phyloP scores from a whole-genome alignment of 352 stramenopile species.

The Globisporangium echinulatum region DNA sequence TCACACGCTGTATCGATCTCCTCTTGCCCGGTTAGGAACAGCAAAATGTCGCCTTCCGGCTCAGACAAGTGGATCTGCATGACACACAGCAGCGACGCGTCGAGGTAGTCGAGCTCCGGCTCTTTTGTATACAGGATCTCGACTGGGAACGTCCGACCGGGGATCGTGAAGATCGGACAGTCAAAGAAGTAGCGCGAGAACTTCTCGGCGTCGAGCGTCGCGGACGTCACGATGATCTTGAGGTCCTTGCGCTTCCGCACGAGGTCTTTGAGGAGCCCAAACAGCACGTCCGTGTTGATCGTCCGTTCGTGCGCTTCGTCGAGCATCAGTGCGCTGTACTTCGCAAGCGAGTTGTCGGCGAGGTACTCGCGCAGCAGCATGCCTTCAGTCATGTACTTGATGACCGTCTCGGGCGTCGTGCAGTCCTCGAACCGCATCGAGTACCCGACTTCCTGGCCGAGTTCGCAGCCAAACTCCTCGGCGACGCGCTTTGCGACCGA shows the following conservation, averaged over 20 bases:
- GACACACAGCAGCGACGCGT: conserved; percentile 96
- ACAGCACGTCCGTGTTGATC: conserved; percentile 99
- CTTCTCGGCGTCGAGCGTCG: conserved; percentile 97
- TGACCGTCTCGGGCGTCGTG: conserved; percentile 90
- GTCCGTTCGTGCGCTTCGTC: conserved; percentile 98
- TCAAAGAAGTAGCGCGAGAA: conserved; percentile 98
- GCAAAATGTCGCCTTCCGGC: conserved; percentile 96
- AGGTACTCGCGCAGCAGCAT: conserved; percentile 99
- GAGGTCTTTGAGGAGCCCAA: conserved; percentile 92
- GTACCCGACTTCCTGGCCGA: conserved; percentile 93
- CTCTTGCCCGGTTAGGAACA: conserved; percentile 99
- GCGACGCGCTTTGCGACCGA: conserved; percentile 97
- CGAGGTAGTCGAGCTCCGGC: conserved; percentile 97
- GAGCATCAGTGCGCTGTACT: conserved; percentile 95
- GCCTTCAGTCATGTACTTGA: conserved; percentile 99
- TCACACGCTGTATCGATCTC: conserved; percentile 99
- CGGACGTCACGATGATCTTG: conserved; percentile 89
- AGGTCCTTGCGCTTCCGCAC: conserved; percentile 81
- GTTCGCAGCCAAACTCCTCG: conserved; percentile 93
- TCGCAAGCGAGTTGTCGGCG: conserved; percentile 92
- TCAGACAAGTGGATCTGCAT: conserved; percentile 99
- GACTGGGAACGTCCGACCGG: conserved; percentile 96
- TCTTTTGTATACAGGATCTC: conserved; percentile 99
- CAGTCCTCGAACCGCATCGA: conserved; percentile 88
- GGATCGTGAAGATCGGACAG: conserved; percentile 98